Percentiles rank a stretch among this genome's conserved stretches.
Conservation (phyloP, 352 stramenopile species). For the Pythium chondricola region DNA sequence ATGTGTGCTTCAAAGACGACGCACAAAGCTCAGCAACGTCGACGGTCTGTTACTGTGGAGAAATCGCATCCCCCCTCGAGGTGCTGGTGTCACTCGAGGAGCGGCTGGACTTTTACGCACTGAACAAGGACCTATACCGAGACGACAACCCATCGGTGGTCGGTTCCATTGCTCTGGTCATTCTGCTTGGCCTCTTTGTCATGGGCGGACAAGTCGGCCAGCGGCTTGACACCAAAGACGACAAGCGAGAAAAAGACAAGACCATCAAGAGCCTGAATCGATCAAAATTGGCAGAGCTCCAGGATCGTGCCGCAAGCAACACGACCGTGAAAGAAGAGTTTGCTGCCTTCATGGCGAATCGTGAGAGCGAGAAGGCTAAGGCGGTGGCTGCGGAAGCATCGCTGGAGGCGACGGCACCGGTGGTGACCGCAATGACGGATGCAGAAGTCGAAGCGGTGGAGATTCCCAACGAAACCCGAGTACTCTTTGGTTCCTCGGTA, state of each 20-base stretch:
- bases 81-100: conserved; percentile 62
- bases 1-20: conserved; percentile 61
- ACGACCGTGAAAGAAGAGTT: conserved; percentile 39
- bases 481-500: conserved; percentile 37
- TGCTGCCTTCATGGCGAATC: conserved; percentile 28
- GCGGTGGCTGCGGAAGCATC: neutral
- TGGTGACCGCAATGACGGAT: neutral
- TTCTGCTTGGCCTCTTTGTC: conserved; percentile 35
- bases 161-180: conserved; percentile 25
- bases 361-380: conserved; percentile 14
- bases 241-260: conserved; percentile 39
- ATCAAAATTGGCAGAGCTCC: conserved; percentile 55
- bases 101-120: conserved; percentile 52
- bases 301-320: conserved; percentile 26
- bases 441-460: neutral
- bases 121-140: conserved; percentile 49
- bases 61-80: conserved; percentile 31
- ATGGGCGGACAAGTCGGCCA: conserved; percentile 26
- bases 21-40: conserved; percentile 23
- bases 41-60: conserved; percentile 57
- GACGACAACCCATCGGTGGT: conserved; percentile 53
- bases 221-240: conserved; percentile 26
- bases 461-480: conserved; percentile 18
- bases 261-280: conserved; percentile 56
- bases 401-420: neutral